phyloP scores from a whole-genome alignment of 2,329 filamentous ascomycete species.

The Mycosphaerella arachidis region DNA sequence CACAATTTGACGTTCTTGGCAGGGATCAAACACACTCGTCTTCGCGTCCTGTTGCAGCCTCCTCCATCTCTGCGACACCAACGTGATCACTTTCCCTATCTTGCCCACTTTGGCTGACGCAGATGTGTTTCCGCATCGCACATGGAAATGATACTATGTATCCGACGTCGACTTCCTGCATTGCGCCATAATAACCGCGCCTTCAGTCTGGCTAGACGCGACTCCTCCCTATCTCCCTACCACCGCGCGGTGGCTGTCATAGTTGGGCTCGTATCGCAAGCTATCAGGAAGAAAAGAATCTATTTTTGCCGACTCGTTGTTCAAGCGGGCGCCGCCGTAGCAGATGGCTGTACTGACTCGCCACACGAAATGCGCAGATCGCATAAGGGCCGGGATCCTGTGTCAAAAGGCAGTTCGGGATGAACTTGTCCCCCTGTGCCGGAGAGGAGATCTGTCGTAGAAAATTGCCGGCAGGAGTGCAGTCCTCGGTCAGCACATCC shows the following conservation, averaged over 20 bases:
- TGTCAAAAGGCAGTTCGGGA: neutral
- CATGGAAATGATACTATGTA: neutral
- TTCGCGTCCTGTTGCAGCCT: neutral
- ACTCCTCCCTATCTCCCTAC: neutral
- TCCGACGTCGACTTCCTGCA: too few relatives aligned
- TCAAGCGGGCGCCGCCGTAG: neutral
- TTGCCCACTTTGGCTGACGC: neutral
- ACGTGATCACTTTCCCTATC: neutral
- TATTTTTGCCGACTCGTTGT: neutral
- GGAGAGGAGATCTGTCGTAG: neutral
- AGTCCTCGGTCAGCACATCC: neutral
- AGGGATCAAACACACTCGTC: neutral
- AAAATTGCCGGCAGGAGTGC: neutral
- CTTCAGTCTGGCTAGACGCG: neutral
- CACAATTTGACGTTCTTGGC: neutral
- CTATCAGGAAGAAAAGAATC: neutral
- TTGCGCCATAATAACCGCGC: too few relatives aligned
- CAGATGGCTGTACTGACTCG: conserved; percentile 4
- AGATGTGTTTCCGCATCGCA: neutral
- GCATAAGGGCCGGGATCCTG: neutral
- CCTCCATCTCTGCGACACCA: neutral
- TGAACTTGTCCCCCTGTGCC: neutral
- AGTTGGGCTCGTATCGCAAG: neutral
- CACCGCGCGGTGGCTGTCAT: neutral
- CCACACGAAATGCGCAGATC: neutral